Percentiles rank a stretch among this genome's conserved stretches.
These are phyloP conservation scores for Hydnomerulius pinastri DNA, from an alignment of 768 basidiomycete genomes.

Conservation along the genomic window DNA sequence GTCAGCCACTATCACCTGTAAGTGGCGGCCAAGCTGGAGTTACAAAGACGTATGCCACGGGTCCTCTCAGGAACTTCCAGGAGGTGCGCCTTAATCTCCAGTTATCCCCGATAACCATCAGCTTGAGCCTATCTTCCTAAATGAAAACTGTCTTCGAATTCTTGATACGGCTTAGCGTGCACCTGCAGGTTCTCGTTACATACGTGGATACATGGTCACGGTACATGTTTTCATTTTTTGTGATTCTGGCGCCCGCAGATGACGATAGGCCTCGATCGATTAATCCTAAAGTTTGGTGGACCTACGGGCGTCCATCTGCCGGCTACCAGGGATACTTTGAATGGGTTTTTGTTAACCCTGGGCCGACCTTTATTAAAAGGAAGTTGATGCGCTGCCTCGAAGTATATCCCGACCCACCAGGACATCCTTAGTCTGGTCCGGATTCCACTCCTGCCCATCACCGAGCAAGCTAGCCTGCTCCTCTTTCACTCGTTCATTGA, in stretches of 20 bases:
- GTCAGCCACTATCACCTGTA: too few species aligned
- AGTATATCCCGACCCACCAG: constrained; percentile 9
- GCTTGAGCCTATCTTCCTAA: not conserved
- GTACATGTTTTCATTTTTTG: constrained; percentile 2
- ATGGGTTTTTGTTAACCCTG: constrained; percentile 21
- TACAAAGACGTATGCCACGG: too few species aligned
- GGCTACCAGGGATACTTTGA: constrained; percentile 9
- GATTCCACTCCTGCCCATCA: not conserved
- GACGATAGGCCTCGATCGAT: constrained; percentile 6
- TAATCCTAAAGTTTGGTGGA: constrained; percentile 1
- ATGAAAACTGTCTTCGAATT: not conserved
- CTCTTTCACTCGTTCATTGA: constrained; percentile 6
- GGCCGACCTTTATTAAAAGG: not conserved
- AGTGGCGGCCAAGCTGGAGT: too few species aligned
- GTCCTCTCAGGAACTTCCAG: too few species aligned
- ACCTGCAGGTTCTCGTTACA: constrained; percentile 12
- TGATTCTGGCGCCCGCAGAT: not conserved
- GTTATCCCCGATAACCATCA: not conserved
- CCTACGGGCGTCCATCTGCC: not conserved
- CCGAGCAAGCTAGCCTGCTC: constrained; percentile 1
- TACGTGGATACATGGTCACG: not conserved
- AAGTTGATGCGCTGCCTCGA: too few species aligned
- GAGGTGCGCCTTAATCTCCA: too few species aligned
- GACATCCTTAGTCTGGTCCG: not conserved
- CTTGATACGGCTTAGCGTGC: not conserved